phyloP scores from a whole-genome alignment of 2,329 filamentous ascomycete genomes.

The Dactylonectria macrodidyma region DNA sequence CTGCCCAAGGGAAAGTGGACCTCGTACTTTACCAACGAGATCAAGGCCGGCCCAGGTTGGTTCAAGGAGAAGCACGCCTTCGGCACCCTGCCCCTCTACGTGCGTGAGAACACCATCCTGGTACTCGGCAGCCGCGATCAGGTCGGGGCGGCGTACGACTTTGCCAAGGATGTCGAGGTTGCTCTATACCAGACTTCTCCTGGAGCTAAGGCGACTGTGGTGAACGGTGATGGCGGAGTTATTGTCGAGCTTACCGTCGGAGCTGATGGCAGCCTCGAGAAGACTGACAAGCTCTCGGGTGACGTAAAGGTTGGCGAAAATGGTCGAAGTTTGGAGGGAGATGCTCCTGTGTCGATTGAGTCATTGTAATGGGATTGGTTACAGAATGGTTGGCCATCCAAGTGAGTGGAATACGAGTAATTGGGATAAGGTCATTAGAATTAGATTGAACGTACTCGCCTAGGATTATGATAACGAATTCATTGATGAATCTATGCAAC shows the following conservation, averaged over 20 bases:
- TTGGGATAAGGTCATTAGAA: no score
- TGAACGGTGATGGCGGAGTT: constrained; percentile 59
- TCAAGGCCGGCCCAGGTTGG: constrained; percentile 68
- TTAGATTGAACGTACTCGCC: neutral
- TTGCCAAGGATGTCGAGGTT: constrained; percentile 63
- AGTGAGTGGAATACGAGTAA: neutral
- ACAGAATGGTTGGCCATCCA: neutral
- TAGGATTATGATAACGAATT: neutral
- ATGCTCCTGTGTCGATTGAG: constrained; percentile 47
- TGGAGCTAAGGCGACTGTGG: constrained; percentile 59
- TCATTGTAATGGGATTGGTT: constrained; percentile 31
- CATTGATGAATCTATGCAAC: neutral
- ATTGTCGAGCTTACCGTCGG: constrained; percentile 59
- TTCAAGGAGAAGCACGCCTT: constrained; percentile 73
- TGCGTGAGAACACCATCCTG: constrained; percentile 67
- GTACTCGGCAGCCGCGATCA: constrained; percentile 60
- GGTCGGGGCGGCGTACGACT: constrained; percentile 63
- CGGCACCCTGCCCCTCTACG: constrained; percentile 70
- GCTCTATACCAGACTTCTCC: constrained; percentile 59
- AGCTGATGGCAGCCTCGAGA: constrained; percentile 56
- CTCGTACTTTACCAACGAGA: constrained; percentile 63
- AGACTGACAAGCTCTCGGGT: constrained; percentile 58
- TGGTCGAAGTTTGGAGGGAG: constrained; percentile 46
- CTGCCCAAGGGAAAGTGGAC: constrained; percentile 66
- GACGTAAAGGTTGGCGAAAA: constrained; percentile 43